Percentiles rank a stretch among this genome's conserved stretches.
Conservation (phyloP, 2,329 filamentous ascomycete species). For the Teratosphaeria zuluensis region DNA sequence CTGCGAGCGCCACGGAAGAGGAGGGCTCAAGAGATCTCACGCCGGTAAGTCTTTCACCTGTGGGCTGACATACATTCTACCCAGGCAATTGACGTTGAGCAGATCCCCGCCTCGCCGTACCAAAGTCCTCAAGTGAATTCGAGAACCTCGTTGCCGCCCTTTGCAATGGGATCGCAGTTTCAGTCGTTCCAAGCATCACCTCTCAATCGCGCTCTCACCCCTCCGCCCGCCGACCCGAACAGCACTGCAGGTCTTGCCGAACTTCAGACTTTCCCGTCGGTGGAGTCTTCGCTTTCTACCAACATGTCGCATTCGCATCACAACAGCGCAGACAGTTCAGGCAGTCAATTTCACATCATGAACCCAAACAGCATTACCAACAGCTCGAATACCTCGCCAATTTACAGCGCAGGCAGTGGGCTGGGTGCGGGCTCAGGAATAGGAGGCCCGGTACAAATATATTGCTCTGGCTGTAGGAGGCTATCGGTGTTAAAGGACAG, state of each 20-base stretch:
- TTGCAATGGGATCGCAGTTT: constrained; percentile 41
- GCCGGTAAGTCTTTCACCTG: constrained; percentile 49
- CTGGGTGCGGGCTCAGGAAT: constrained; percentile 3
- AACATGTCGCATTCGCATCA: constrained; percentile 22
- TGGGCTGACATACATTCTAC: not conserved
- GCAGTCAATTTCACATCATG: constrained; percentile 58
- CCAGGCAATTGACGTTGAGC: constrained; percentile 9
- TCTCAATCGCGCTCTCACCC: constrained; percentile 80
- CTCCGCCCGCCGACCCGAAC: constrained; percentile 45
- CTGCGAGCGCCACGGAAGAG: constrained; percentile 84
- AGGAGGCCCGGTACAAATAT: constrained; percentile 61
- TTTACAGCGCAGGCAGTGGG: constrained; percentile 15
- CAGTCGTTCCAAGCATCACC: constrained; percentile 78
- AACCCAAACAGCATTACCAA: constrained; percentile 33
- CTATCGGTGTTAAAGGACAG: constrained; percentile 70
- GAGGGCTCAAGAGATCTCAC: constrained; percentile 75
- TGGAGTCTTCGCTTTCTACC: constrained; percentile 55
- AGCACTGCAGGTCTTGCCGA: constrained; percentile 26
- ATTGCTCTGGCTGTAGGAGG: constrained; percentile 78
- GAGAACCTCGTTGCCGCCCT: constrained; percentile 53
- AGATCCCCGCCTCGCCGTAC: constrained; percentile 43
- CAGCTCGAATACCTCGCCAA: constrained; percentile 50
- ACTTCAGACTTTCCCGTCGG: constrained; percentile 71
- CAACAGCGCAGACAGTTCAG: constrained; percentile 36
- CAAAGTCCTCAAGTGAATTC: constrained; percentile 13